Evolutionary conservation across 352 stramenopile species (phyloP).

Genomic region (Poterioochromonas sp.): DNA sequence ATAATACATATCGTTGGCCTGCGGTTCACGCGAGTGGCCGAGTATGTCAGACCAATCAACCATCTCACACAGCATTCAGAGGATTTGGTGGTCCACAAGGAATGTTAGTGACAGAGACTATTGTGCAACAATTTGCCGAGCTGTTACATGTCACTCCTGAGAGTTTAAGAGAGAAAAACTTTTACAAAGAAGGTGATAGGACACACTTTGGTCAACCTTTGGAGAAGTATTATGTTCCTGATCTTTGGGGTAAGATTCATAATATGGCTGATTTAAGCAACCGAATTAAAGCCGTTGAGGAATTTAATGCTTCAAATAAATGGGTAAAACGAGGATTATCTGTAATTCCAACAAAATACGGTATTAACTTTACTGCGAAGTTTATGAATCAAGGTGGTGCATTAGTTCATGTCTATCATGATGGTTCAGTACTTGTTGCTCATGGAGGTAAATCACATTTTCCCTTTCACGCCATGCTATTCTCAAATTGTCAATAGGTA

Average conservation of each 20-base stretch:
- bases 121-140: slow-evolving; percentile 86
- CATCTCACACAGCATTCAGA: slow-evolving; percentile 86
- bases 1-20: slow-evolving; percentile 85
- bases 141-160: slow-evolving; percentile 59
- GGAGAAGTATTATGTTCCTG: slow-evolving; percentile 75
- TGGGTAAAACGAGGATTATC: slow-evolving; percentile 77
- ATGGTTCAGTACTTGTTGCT: slow-evolving; percentile 85
- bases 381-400: slow-evolving; percentile 93
- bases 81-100: slow-evolving; percentile 86
- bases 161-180: slow-evolving; percentile 70
- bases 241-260: slow-evolving; percentile 63
- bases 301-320: slow-evolving; percentile 69
- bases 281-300: slow-evolving; percentile 57
- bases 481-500: slow-evolving; percentile 44
- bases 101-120: slow-evolving; percentile 75
- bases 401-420: slow-evolving; percentile 86
- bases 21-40: slow-evolving; percentile 70
- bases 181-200: slow-evolving; percentile 72
- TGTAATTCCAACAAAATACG: slow-evolving; percentile 78
- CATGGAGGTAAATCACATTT: slow-evolving; percentile 62
- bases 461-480: too few relatives aligned
- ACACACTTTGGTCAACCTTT: slow-evolving; percentile 86
- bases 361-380: slow-evolving; percentile 88
- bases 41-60: slow-evolving; percentile 83
- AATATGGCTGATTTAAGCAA: slow-evolving; percentile 57